Conservation (phyloP, 1,284 basidiomycete genomes). For the Phellopilus nigrolimitatus region DNA sequence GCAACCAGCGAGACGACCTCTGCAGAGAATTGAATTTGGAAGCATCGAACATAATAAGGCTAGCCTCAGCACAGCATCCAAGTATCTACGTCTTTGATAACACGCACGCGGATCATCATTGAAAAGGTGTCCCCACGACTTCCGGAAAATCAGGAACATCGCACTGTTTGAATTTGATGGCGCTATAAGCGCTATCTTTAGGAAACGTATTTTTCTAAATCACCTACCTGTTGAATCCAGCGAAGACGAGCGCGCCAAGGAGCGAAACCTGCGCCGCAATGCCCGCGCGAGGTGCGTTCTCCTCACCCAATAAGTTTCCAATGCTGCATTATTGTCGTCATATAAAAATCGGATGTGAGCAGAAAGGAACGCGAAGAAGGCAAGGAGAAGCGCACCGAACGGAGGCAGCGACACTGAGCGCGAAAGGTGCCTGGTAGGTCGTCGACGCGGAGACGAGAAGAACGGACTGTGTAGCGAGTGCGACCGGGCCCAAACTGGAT, state of each 20-base stretch:
- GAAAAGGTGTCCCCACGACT: slow-evolving; percentile 79
- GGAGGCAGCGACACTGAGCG: slow-evolving; percentile 75
- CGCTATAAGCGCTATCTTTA: too few species aligned
- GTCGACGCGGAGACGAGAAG: slow-evolving; percentile 70
- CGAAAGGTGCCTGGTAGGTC: slow-evolving; percentile 83
- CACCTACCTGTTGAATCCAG: slow-evolving; percentile 56
- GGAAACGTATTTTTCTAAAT: too few species aligned
- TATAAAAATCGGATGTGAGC: too few species aligned
- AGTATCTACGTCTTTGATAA: too few species aligned
- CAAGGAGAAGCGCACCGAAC: slow-evolving; percentile 54
- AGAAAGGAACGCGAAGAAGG: background rate
- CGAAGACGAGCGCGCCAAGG: slow-evolving; percentile 54
- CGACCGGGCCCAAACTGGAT: slow-evolving; percentile 49
- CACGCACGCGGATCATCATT: slow-evolving; percentile 74
- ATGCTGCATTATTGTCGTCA: too few species aligned
- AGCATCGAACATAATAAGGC: background rate
- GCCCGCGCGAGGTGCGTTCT: slow-evolving; percentile 60
- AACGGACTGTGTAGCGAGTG: slow-evolving; percentile 70
- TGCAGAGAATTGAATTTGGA: background rate
- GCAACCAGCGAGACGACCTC: slow-evolving; percentile 43
- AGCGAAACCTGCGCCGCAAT: slow-evolving; percentile 60
- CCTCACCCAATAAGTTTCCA: slow-evolving; percentile 78
- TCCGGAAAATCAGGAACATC: slow-evolving; percentile 68
- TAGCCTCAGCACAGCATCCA: too few species aligned
- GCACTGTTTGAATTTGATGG: slow-evolving; percentile 45